Evolutionary conservation across 23 red algal species (phyloP), one percentile per base, ranked within the genome.

Genomic region (Gracilaria gracilis): DNA sequence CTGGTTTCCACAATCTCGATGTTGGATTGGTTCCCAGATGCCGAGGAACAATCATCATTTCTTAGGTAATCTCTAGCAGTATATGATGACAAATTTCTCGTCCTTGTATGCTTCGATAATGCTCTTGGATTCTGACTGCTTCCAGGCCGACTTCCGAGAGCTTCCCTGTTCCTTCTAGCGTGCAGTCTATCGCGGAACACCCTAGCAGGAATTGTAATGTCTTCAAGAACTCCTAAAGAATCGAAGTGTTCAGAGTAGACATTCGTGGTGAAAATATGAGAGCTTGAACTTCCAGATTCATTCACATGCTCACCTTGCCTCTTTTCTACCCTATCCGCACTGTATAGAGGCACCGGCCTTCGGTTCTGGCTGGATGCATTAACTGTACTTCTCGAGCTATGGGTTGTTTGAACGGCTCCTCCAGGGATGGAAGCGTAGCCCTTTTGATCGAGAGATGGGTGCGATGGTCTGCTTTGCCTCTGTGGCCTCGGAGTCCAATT

Each of bases 221-320:
- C 36, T 32, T 82, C 79, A n/a, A 77, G 72, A 77, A 77, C 46
- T 11, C 79, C 79, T 5, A 82, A 27, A 9, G 79, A 59, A 42
- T 65, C 79, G 57, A 90, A 74, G 54, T 67, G 32, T 57, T 90
- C 87, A 7, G 87, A 90, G 51, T 80, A 90, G 28, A 90, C 73
- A 33, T 80, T 90, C 36, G 87, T 90, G 7, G 87, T 90, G 75
- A 90, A 90, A 33, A 90, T 37, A 64, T 90, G 85, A 25, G 82
- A 86, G 65, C 65, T 72, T 70, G 61, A 74, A 53, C 61, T 86
- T 3, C 59, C 62, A 57, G 82, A 65, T 51, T 31, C 46, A n/a
- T 50, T 5, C 20, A 25, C 23, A 16, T 9, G 1, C 25, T 47
- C 54, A 38, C 23, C 3, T 55, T 24, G 21, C 24, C 54, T 82